Conservation (phyloP, 108 stramenopile species). For the Fistulifera solaris region DNA sequence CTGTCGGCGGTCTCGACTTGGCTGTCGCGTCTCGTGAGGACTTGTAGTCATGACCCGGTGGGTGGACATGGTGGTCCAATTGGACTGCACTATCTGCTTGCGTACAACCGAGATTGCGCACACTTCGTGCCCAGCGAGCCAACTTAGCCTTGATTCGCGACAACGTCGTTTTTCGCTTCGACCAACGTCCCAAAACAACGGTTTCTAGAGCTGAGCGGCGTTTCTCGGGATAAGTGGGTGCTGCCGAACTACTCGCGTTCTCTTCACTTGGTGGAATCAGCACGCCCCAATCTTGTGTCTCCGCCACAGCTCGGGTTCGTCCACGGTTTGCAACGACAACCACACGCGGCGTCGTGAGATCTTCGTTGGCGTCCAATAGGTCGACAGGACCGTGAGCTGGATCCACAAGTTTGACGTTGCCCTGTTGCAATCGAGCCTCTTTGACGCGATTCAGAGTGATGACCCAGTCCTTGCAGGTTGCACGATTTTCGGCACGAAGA, state of each 20-base stretch:
- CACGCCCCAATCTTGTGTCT: conserved; percentile 23
- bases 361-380: conserved; percentile 20
- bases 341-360: conserved; percentile 31
- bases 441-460: conserved; percentile 74
- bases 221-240: conserved; percentile 6
- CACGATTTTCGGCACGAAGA: conserved; percentile 64
- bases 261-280: background rate
- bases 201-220: conserved; percentile 2
- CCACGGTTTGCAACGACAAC: conserved; percentile 43
- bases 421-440: conserved; percentile 72
- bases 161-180: conserved; percentile 32
- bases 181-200: conserved; percentile 38
- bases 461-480: conserved; percentile 76
- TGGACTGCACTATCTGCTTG: conserved; percentile 7
- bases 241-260: conserved; percentile 7
- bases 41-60: conserved; percentile 24
- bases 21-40: too few species aligned
- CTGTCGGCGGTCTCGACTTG: too few species aligned
- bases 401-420: conserved; percentile 58
- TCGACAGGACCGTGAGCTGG: conserved; percentile 25
- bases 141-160: conserved; percentile 26
- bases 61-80: conserved; percentile 19
- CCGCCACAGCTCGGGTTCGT: conserved; percentile 41
- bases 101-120: conserved; percentile 19
- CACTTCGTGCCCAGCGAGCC: conserved; percentile 35